phyloP scores from a whole-genome alignment of 1,284 basidiomycete genomes.

The Rhodotorula sp. region DNA sequence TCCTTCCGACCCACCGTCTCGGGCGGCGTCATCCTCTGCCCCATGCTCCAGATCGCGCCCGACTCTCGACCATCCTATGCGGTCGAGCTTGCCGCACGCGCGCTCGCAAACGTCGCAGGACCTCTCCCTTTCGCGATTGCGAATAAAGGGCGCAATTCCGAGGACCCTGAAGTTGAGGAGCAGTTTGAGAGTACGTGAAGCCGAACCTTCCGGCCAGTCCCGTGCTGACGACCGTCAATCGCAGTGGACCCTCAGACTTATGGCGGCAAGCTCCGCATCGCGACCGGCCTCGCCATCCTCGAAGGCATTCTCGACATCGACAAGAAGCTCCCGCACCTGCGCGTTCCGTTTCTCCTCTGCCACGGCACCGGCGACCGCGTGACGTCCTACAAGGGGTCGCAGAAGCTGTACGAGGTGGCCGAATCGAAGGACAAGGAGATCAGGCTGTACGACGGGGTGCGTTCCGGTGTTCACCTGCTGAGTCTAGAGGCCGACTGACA shows the following conservation, averaged over 20 bases:
- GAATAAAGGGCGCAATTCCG: conserved; percentile 41
- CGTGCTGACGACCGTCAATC: too few species aligned
- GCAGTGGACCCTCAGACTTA: conserved; percentile 42
- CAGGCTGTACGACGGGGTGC: conserved; percentile 31
- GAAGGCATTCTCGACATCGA: conserved; percentile 33
- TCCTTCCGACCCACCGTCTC: conserved; percentile 35
- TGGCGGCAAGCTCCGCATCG: conserved; percentile 43
- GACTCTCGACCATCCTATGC: conserved; percentile 36
- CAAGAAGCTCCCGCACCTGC: conserved; percentile 30
- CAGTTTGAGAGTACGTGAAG: conserved; percentile 13
- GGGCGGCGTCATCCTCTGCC: conserved; percentile 42
- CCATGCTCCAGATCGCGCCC: conserved; percentile 40
- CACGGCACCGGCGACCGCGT: conserved; percentile 43
- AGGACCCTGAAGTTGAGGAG: conserved; percentile 25
- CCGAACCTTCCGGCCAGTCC: too few species aligned
- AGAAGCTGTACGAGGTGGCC: conserved; percentile 17
- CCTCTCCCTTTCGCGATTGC: conserved; percentile 40
- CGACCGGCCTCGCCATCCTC: conserved; percentile 45
- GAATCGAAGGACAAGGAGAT: conserved; percentile 31
- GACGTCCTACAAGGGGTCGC: conserved; percentile 29
- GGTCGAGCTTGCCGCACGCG: conserved; percentile 38
- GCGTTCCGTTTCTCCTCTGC: conserved; percentile 42
- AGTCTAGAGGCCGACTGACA: not conserved
- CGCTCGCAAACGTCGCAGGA: conserved; percentile 35
- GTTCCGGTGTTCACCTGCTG: not conserved